Conservation (phyloP, 768 basidiomycete species). For the Pleurotus tuber-regium region DNA sequence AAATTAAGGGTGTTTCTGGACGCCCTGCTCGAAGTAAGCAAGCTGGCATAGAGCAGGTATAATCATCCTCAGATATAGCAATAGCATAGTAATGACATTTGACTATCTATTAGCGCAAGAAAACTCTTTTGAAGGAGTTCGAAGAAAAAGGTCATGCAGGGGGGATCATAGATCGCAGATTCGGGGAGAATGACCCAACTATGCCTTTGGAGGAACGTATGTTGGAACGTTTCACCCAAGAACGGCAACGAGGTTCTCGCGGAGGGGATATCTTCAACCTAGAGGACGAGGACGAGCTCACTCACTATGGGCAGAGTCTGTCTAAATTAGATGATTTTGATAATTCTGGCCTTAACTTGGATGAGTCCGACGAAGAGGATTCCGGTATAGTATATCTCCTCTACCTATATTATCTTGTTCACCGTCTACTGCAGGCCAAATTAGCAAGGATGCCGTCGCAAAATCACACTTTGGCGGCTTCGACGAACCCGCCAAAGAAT, state of each 20-base stretch:
- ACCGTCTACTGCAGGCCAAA: conserved; percentile 46
- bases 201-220: conserved; percentile 97
- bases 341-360: conserved; percentile 57
- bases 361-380: conserved; percentile 58
- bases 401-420: not conserved
- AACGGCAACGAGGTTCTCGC: conserved; percentile 78
- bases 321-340: conserved; percentile 86
- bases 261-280: conserved; percentile 78
- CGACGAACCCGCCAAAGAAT: conserved; percentile 63
- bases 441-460: conserved; percentile 65
- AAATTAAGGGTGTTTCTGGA: conserved; percentile 78
- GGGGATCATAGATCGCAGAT: conserved; percentile 89
- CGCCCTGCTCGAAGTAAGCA: conserved; percentile 87
- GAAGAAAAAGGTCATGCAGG: conserved; percentile 80
- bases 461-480: conserved; percentile 87
- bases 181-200: conserved; percentile 91
- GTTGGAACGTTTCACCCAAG: conserved; percentile 92
- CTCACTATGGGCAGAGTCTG: conserved; percentile 87
- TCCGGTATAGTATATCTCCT: conserved; percentile 29
- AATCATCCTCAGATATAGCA: no score
- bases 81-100: no score
- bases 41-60: conserved; percentile 89
- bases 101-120: conserved; percentile 78
- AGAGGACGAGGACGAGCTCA: conserved; percentile 88
- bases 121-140: conserved; percentile 85